Base-by-base conservation (phyloP, 2,329 filamentous ascomycete species). In the Leptographium radiaticola region DNA sequence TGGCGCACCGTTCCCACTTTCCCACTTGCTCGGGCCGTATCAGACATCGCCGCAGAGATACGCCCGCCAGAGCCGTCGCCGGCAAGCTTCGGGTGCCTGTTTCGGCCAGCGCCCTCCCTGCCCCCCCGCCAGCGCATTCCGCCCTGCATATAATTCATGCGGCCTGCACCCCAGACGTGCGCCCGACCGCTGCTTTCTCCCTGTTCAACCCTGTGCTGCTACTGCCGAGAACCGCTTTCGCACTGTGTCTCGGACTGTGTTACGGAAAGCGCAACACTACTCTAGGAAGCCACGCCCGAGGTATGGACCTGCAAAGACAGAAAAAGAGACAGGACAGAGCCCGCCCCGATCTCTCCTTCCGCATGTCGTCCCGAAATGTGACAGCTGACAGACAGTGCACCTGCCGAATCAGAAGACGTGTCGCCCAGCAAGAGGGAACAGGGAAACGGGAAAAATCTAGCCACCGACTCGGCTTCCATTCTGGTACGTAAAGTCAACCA, bases 211-310 rank as follows among this genome's bases (percentile, higher is more conserved):
- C 18, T 42, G n/a, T n/a, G 42, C n/a, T 18, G 9, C 13, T 20
- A 11, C 16, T 44, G 15, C 30, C 31, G 44, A 33, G 6, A 39
- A 30, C 11, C 15, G 8, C 4, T 15, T 18, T 15, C 51, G 51
- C 51, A 53, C 51, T 53, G 51, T 53, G 51, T 47, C 34, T 40
- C 38, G 34, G 44, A 48, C 44, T 53, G 51, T 53, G 18, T 13
- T 25, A 9, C 46, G 9, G n/a, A 20, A 18, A 20, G 4, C 9
- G 16, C 44, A 12, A 47, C 18, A 47, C 1, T 6, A 43, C 46
- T n/a, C n/a, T n/a, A 18, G 51, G 43, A 46, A 52, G 51, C 46
- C 38, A n/a, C 33, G 46, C 36, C 6, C 33, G n/a, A 48, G 39
- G 42, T 49, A 13, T 33, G 49, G 45, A 47, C 30, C 33, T 18